These are phyloP conservation scores for Reticulomyxa filosa DNA, from an alignment of 78 protist species.

Conservation along the genomic window DNA sequence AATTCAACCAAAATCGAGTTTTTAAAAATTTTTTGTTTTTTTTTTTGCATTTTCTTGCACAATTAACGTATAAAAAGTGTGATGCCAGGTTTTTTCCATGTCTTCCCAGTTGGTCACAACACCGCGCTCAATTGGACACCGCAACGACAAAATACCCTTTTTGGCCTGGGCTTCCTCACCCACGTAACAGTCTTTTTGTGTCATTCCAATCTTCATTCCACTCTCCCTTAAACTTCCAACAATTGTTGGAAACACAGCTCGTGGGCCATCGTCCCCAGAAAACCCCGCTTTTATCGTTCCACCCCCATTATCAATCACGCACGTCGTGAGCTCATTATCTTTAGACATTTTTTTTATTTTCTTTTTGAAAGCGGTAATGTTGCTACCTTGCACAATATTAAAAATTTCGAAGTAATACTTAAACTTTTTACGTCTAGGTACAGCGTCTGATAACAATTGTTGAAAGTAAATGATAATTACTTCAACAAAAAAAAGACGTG, in stretches of 20 bases:
- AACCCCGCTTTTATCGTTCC: background rate
- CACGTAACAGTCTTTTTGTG: constrained; percentile 58
- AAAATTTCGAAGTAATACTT: too few relatives aligned
- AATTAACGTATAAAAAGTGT: background rate
- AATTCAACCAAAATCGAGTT: too few relatives aligned
- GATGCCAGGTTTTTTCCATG: constrained; percentile 29
- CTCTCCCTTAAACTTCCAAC: constrained; percentile 12
- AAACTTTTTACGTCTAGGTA: too few relatives aligned
- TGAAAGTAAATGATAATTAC: too few relatives aligned
- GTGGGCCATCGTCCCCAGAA: background rate
- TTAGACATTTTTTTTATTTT: too few relatives aligned
- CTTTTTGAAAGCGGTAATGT: too few relatives aligned
- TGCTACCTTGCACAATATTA: too few relatives aligned
- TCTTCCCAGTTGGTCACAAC: constrained; percentile 31
- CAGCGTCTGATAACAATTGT: too few relatives aligned
- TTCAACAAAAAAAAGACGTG: too few relatives aligned
- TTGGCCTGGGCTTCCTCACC: constrained; percentile 77
- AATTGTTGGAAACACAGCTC: background rate
- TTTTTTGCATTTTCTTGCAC: too few relatives aligned
- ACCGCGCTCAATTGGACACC: constrained; percentile 7
- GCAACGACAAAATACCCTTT: constrained; percentile 56
- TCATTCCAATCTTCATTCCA: constrained; percentile 66
- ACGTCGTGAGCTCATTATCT: too few relatives aligned
- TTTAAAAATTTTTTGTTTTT: too few relatives aligned
- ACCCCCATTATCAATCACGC: background rate